These are phyloP conservation scores for Leucosporidium creatinivorum DNA, from an alignment of 768 basidiomycete genomes.

Conservation along the genomic window DNA sequence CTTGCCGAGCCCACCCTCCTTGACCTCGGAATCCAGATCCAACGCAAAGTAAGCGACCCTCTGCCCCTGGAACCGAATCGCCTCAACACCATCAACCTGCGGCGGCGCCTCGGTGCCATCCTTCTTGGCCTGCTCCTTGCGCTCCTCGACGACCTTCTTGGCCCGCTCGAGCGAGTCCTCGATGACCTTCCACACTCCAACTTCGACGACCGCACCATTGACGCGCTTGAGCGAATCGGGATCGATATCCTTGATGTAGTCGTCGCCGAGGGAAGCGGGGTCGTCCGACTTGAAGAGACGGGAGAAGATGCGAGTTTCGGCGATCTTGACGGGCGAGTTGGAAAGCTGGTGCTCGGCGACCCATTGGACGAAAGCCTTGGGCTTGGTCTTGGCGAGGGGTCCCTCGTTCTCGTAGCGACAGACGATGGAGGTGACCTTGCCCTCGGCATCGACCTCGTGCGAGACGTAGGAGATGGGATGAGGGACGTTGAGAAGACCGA, in stretches of 20 bases:
- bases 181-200: conserved; percentile 79
- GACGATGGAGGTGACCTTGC: conserved; percentile 68
- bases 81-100: conserved; percentile 66
- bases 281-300: conserved; percentile 91
- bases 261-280: conserved; percentile 55
- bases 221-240: conserved; percentile 71
- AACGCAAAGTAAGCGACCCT: conserved; percentile 91
- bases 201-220: conserved; percentile 73
- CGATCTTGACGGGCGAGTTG: conserved; percentile 71
- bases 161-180: conserved; percentile 61
- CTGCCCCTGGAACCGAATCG: conserved; percentile 91
- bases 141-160: conserved; percentile 50
- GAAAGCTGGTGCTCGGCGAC: conserved; percentile 74
- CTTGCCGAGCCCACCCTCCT: background rate
- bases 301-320: conserved; percentile 87
- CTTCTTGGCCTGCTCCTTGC: conserved; percentile 56
- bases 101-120: conserved; percentile 45
- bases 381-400: conserved; percentile 52
- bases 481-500: conserved; percentile 89
- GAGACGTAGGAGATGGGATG: conserved; percentile 88
- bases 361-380: conserved; percentile 95
- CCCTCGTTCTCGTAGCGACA: conserved; percentile 65
- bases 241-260: conserved; percentile 76
- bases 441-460: conserved; percentile 66
- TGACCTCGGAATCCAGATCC: conserved; percentile 65